phyloP scores from a whole-genome alignment of 441 rosid species.

The Macaranga tanarius region DNA sequence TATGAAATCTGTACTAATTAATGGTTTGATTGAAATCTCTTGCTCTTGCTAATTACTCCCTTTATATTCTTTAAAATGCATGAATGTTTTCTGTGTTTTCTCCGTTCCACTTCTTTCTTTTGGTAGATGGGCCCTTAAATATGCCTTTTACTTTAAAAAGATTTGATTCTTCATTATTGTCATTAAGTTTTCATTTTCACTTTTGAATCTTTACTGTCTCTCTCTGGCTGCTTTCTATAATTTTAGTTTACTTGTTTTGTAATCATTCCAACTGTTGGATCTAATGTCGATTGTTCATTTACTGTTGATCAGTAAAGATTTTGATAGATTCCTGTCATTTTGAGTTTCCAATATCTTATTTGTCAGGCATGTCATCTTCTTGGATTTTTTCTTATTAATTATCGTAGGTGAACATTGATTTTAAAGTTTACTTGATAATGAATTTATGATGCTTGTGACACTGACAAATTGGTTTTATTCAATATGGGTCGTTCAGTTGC shows the following conservation, averaged over 20 bases:
- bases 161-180: slow-evolving; percentile 25
- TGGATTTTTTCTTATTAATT: neutral
- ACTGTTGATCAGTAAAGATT: neutral
- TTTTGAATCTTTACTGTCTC: slow-evolving; percentile 15
- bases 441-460: slow-evolving; percentile 11
- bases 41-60: neutral
- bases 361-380: slow-evolving; percentile 1
- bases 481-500: slow-evolving; percentile 60
- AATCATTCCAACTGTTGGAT: slow-evolving; percentile 20
- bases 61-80: neutral
- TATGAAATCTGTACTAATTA: slow-evolving; percentile 13
- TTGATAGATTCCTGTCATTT: neutral
- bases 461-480: slow-evolving; percentile 20
- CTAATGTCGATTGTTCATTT: slow-evolving; percentile 15
- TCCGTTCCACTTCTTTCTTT: slow-evolving; percentile 12
- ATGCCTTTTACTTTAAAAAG: slow-evolving; percentile 9
- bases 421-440: slow-evolving; percentile 11
- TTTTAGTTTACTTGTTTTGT: slow-evolving; percentile 1
- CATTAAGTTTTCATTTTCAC: neutral
- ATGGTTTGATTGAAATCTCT: slow-evolving; percentile 13
- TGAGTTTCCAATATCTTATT: slow-evolving; percentile 19
- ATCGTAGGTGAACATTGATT: slow-evolving; percentile 6
- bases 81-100: neutral
- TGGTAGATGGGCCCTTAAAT: slow-evolving; percentile 22
- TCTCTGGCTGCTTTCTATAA: slow-evolving; percentile 6